Evolutionary conservation across 177 flowering plant species (phyloP).

Genomic region (Vitis hybrid): DNA sequence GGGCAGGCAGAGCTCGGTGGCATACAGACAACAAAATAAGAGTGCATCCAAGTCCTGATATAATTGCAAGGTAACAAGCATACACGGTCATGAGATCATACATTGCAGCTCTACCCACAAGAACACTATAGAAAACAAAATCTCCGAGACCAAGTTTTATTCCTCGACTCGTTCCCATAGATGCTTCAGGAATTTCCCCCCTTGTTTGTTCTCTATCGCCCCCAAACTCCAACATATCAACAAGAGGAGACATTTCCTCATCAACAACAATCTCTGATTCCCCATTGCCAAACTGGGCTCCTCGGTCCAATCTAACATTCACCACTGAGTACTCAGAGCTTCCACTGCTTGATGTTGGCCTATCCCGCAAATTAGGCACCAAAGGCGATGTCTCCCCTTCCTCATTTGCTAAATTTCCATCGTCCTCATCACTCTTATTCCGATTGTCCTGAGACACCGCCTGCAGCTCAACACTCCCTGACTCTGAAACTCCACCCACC

Average conservation of each 20-base stretch:
- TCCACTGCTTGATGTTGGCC: slow-evolving; percentile 22
- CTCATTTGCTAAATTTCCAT: slow-evolving; percentile 18
- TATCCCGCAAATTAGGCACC: slow-evolving; percentile 30
- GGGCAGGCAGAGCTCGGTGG: slow-evolving; percentile 87
- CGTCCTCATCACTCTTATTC: slow-evolving; percentile 11
- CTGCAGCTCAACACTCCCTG: slow-evolving; percentile 66
- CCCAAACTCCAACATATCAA: slow-evolving; percentile 24
- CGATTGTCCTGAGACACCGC: slow-evolving; percentile 21
- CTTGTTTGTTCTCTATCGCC: slow-evolving; percentile 18
- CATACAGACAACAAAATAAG: slow-evolving; percentile 78
- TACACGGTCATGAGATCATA: slow-evolving; percentile 97
- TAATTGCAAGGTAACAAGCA: slow-evolving; percentile 95
- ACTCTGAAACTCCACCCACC: slow-evolving; percentile 49
- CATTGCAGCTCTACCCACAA: slow-evolving; percentile 98
- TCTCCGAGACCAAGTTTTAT: slow-evolving; percentile 96
- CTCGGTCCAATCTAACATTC: slow-evolving; percentile 2
- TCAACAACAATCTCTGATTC: slow-evolving; percentile 37
- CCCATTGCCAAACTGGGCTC: slow-evolving; percentile 14
- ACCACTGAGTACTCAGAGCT: slow-evolving; percentile 32
- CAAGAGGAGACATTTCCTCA: slow-evolving; percentile 62
- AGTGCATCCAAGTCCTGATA: slow-evolving; percentile 93
- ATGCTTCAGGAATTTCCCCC: slow-evolving; percentile 12
- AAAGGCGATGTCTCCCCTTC: slow-evolving; percentile 57
- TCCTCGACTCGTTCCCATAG: slow-evolving; percentile 34
- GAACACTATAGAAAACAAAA: slow-evolving; percentile 89